A percentile compares a stretch with the other conserved stretches of the same genome.
These are phyloP conservation scores for Trametes pubescens DNA, from an alignment of 1,284 basidiomycete species.

Conservation along the genomic window DNA sequence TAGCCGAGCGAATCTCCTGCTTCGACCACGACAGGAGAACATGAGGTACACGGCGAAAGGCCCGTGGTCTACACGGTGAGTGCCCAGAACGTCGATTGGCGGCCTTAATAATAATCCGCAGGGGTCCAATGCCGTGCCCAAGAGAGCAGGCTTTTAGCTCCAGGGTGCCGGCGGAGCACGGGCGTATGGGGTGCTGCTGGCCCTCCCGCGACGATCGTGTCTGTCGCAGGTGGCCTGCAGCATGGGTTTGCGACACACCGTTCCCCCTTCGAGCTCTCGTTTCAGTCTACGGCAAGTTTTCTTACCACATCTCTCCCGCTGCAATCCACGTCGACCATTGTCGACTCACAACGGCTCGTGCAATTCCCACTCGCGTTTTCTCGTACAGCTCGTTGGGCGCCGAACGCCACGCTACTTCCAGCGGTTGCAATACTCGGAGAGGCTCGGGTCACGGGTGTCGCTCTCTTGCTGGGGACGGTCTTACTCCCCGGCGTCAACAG, in stretches of 20 bases:
- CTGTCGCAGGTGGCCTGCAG: slow-evolving; percentile 9
- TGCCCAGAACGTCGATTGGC: not conserved
- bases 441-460: not conserved
- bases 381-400: not conserved
- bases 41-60: not conserved
- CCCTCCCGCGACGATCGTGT: slow-evolving; percentile 9
- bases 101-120: not conserved
- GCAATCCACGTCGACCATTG: not conserved
- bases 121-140: slow-evolving; percentile 10
- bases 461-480: no score
- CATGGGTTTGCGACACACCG: not conserved
- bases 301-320: not conserved
- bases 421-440: not conserved
- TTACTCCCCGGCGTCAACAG: no score
- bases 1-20: not conserved
- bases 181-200: not conserved
- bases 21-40: slow-evolving; percentile 3
- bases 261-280: not conserved
- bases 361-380: not conserved
- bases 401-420: not conserved
- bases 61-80: slow-evolving; percentile 9
- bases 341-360: not conserved
- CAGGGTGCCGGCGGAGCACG: slow-evolving; percentile 10
- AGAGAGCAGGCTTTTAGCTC: not conserved
- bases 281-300: no score